These are phyloP conservation scores for Boletus subcaerulescens DNA, from an alignment of 768 basidiomycete species.

Conservation along the genomic window DNA sequence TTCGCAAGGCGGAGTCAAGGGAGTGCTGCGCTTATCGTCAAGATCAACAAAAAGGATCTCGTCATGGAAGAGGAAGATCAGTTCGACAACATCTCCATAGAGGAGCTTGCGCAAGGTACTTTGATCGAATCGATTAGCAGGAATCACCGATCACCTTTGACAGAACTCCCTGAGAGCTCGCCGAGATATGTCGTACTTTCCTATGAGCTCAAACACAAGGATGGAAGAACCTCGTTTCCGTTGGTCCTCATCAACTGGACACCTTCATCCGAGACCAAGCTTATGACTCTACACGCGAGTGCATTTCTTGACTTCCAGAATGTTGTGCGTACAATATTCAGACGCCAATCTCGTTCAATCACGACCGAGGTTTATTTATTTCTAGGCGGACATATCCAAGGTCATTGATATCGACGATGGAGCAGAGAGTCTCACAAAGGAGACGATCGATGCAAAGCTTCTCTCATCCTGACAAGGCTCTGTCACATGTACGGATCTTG, in stretches of 20 bases:
- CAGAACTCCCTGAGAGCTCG: slow-evolving; percentile 85
- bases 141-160: neutral
- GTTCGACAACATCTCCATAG: slow-evolving; percentile 70
- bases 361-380: neutral
- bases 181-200: slow-evolving; percentile 86
- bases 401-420: slow-evolving; percentile 82
- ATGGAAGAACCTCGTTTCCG: slow-evolving; percentile 84
- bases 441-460: slow-evolving; percentile 63
- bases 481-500: neutral
- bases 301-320: slow-evolving; percentile 76
- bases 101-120: slow-evolving; percentile 85
- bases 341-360: neutral
- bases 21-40: slow-evolving; percentile 79
- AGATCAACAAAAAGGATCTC: slow-evolving; percentile 83
- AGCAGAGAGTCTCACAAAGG: slow-evolving; percentile 74
- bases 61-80: slow-evolving; percentile 82
- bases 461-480: slow-evolving; percentile 13
- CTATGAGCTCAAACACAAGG: slow-evolving; percentile 73
- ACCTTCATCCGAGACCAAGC: slow-evolving; percentile 70
- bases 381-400: slow-evolving; percentile 72
- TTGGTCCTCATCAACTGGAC: slow-evolving; percentile 88
- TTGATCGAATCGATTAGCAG: neutral
- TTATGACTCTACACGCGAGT: slow-evolving; percentile 82
- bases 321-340: slow-evolving; percentile 47
- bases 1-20: slow-evolving; percentile 63